phyloP scores from a whole-genome alignment of 2,329 filamentous ascomycete genomes.

The Penicillium sp. region DNA sequence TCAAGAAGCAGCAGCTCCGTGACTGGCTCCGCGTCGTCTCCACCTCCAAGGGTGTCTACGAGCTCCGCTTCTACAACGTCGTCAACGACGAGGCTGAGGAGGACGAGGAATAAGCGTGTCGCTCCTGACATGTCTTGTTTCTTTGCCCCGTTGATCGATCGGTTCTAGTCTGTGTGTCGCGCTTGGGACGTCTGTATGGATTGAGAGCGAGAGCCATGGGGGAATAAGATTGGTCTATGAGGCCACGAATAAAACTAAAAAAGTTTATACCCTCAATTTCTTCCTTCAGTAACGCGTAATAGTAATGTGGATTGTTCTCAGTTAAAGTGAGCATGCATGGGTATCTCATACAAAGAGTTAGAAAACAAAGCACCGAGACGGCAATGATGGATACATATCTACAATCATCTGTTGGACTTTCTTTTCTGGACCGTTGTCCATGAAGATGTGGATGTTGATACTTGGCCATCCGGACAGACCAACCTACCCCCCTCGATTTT shows the following conservation, averaged over 20 bases:
- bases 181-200: constrained; percentile 12
- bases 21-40: constrained; percentile 99
- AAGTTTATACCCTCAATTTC: constrained; percentile 21
- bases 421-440: not conserved
- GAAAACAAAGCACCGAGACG: not conserved
- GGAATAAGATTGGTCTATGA: constrained; percentile 22
- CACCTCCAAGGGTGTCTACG: constrained; percentile 96
- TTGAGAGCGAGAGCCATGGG: constrained; percentile 14
- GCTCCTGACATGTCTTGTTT: constrained; percentile 7
- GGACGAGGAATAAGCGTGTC: constrained; percentile 83
- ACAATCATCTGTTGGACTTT: not conserved
- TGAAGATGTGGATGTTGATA: not conserved
- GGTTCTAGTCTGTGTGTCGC: constrained; percentile 9
- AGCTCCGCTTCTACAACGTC: constrained; percentile 99
- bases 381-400: not conserved
- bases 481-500: constrained; percentile 49
- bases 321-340: not conserved
- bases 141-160: constrained; percentile 13
- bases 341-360: not conserved
- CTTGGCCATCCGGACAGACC: constrained; percentile 28
- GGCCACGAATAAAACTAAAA: constrained; percentile 22
- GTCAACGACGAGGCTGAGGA: constrained; percentile 97
- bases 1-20: constrained; percentile 99
- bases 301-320: not conserved
- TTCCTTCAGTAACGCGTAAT: not conserved